These are phyloP conservation scores for Yamadazyma dendronema DNA, from an alignment of 1,139 yeast species.

Conservation along the genomic window DNA sequence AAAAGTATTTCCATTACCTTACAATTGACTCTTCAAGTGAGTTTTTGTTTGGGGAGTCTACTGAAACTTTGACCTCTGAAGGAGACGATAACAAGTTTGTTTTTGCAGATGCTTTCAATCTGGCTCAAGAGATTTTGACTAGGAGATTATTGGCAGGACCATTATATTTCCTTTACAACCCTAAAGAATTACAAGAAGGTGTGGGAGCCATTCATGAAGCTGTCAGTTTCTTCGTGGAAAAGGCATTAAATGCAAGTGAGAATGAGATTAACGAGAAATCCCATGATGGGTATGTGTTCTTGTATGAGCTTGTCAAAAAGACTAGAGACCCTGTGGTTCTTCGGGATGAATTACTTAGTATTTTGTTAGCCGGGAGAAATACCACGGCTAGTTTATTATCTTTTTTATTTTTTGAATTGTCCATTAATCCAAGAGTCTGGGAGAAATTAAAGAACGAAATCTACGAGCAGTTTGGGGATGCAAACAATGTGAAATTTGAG, in stretches of 20 bases:
- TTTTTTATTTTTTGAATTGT: conserved; percentile 41
- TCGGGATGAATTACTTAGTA: conserved; percentile 48
- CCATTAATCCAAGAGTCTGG: conserved; percentile 38
- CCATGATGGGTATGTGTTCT: conserved; percentile 41
- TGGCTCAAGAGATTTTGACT: conserved; percentile 30
- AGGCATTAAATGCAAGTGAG: conserved; percentile 23
- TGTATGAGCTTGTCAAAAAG: conserved; percentile 45
- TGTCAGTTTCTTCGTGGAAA: conserved; percentile 24
- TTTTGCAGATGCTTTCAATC: conserved; percentile 38
- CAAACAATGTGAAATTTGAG: conserved; percentile 13
- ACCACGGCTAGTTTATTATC: conserved; percentile 52
- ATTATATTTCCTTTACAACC: conserved; percentile 24
- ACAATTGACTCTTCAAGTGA: conserved; percentile 54
- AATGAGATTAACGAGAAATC: conserved; percentile 25
- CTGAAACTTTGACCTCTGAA: conserved; percentile 23
- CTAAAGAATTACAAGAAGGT: conserved; percentile 20
- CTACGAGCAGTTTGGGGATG: conserved; percentile 24
- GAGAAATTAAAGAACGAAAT: conserved; percentile 33
- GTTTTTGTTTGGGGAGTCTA: conserved; percentile 49
- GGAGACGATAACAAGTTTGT: conserved; percentile 24
- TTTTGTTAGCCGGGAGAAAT: conserved; percentile 51
- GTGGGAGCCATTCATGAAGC: conserved; percentile 25
- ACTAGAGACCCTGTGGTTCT: conserved; percentile 44
- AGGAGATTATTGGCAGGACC: conserved; percentile 31
- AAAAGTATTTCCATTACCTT: conserved; percentile 36